phyloP scores from a whole-genome alignment of 306 rosid species.

The Prunus campanulata region DNA sequence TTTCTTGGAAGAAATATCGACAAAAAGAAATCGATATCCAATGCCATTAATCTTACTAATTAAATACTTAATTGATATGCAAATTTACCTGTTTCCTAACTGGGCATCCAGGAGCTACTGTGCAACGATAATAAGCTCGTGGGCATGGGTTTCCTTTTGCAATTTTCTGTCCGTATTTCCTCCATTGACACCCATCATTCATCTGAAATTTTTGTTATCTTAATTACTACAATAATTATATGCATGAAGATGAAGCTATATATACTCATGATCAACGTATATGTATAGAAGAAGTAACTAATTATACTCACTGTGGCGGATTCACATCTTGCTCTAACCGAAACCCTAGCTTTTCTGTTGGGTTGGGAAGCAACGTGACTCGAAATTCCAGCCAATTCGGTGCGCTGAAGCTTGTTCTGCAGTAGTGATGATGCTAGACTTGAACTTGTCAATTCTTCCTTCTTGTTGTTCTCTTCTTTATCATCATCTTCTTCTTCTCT shows the following conservation, averaged over 20 bases:
- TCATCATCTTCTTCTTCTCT: conserved; percentile 28
- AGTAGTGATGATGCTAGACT: conserved; percentile 19
- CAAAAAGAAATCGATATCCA: too few species aligned
- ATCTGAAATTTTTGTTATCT: conserved; percentile 36
- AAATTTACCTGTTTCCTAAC: conserved; percentile 79
- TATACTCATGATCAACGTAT: too few species aligned
- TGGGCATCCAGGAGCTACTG: conserved; percentile 83
- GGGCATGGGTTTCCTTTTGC: conserved; percentile 97
- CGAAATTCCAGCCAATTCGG: conserved; percentile 26
- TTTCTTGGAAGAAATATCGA: too few species aligned
- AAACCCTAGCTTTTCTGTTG: conserved; percentile 93
- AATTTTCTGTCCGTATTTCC: conserved; percentile 94
- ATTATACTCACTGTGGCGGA: conserved; percentile 66
- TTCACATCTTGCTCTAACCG: conserved; percentile 94
- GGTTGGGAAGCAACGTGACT: conserved; percentile 46
- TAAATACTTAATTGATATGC: too few species aligned
- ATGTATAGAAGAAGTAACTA: neutral
- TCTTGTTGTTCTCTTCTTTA: conserved; percentile 20
- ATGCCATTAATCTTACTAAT: too few species aligned
- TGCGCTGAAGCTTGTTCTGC: conserved; percentile 48
- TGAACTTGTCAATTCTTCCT: conserved; percentile 19
- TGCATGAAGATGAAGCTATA: neutral
- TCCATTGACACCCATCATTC: conserved; percentile 98
- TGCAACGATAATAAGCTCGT: conserved; percentile 92
- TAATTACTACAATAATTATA: neutral